These are phyloP conservation scores for Diutina sp. DNA, from an alignment of 1,139 yeast species.

Conservation along the genomic window DNA sequence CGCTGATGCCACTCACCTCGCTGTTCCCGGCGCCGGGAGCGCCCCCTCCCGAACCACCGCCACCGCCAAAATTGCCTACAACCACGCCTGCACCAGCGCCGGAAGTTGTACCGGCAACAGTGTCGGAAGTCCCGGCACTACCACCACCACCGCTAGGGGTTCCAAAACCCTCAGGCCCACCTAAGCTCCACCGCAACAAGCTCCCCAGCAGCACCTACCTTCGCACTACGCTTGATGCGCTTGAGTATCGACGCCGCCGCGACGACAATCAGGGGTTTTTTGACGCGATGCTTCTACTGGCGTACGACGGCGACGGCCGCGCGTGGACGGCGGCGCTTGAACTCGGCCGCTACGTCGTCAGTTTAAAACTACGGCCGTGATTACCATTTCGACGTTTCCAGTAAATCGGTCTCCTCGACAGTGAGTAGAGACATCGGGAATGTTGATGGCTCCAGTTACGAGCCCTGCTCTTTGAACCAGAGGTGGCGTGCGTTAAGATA, in stretches of 20 bases:
- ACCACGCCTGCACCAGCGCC: background rate
- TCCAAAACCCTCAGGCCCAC: background rate
- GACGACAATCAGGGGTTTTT: background rate
- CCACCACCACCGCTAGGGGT: background rate
- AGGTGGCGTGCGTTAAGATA: no score
- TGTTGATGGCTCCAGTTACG: no score
- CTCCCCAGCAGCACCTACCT: background rate
- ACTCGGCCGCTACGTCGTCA: background rate
- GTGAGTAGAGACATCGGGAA: no score
- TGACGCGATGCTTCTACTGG: background rate
- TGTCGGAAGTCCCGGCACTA: background rate
- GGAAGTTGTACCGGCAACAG: no score
- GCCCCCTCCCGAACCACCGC: background rate
- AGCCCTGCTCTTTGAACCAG: no score
- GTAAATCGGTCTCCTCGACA: no score
- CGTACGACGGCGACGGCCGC: background rate
- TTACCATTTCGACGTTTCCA: background rate
- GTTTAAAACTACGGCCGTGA: background rate
- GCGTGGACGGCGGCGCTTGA: background rate
- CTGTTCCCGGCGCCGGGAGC: background rate
- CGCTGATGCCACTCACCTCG: background rate
- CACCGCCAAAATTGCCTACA: background rate
- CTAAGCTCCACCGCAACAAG: background rate
- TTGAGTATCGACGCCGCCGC: background rate
- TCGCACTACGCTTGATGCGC: background rate